A percentile compares a stretch with the other conserved stretches of the same genome.
Evolutionary conservation across 176 grass and related monocot species (phyloP).

Genomic region (Metroxylon sagu): DNA sequence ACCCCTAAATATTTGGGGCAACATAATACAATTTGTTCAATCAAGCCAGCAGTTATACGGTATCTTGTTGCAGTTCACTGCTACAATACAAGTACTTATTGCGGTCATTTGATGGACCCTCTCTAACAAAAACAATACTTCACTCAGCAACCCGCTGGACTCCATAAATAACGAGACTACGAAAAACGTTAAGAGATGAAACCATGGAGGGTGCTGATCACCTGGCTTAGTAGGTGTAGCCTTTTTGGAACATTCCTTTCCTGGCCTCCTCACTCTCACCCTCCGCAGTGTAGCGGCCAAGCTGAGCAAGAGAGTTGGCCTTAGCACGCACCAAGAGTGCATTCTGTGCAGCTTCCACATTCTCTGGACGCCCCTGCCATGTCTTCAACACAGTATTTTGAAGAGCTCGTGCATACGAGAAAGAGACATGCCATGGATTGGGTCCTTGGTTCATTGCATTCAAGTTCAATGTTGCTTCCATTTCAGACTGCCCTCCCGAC

Average conservation of each 20-base stretch:
- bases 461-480: slow-evolving; percentile 86
- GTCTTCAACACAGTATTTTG: slow-evolving; percentile 88
- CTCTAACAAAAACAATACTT: no score
- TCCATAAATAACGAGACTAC: no score
- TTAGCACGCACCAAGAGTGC: slow-evolving; percentile 52
- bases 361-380: slow-evolving; percentile 85
- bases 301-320: slow-evolving; percentile 80
- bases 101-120: no score
- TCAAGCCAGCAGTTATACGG: no score
- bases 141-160: no score
- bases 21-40: no score
- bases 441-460: slow-evolving; percentile 82
- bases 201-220: no score
- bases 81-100: no score
- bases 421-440: slow-evolving; percentile 92
- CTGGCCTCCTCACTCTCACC: slow-evolving; percentile 67
- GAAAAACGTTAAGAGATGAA: no score
- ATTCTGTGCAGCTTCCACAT: slow-evolving; percentile 56
- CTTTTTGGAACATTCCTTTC: slow-evolving; percentile 96
- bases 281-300: slow-evolving; percentile 58
- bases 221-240: slow-evolving; percentile 71
- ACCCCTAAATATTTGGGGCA: no score
- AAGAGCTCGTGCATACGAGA: slow-evolving; percentile 89
- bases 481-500: slow-evolving; percentile 81
- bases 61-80: no score